Base-by-base conservation (phyloP, 202 grass and related monocot species). In the Elaeis oleifera region DNA sequence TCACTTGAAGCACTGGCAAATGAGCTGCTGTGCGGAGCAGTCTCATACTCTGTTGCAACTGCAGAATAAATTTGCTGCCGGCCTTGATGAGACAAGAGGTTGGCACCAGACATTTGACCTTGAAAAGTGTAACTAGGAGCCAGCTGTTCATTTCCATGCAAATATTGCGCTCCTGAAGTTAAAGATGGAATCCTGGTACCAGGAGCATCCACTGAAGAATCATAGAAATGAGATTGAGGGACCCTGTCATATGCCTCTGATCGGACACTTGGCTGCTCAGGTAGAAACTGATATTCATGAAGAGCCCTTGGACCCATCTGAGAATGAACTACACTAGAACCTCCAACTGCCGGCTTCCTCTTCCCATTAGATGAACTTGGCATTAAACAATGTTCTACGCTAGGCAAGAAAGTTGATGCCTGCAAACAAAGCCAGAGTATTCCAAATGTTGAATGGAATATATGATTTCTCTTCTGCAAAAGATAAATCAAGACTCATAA, bases 271-370 rank as follows among this genome's bases (percentile, higher is more conserved):
- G 92, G 72, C 60, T 89, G 84, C 62, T 92, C 82, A 17, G 88
- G 85, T 61, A 97, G 71, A 79, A 97, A 97, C 64, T 86, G 94
- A 23, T 92, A 89, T 55, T 92, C 88, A 53, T 65, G 84, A 64
- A 85, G 77, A 63, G 85, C 72, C 16, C 67, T 83, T 70, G 83
- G 72, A 62, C 83, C 73, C 75, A 71, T 58, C 65, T 77, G 84
- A 73, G 76, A 70, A 39, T 76, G 80, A 57, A 80, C 61, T 71
- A 62, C 73, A 69, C 83, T 73, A 18, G 77, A 81, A 71, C 69
- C 80, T 56, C 77, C 69, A 65, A 32, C 13, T 56, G 77, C 21
- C 22, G 56, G 71, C 63, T 99, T 99, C 59, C 78, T 76, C 49
- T 92, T 92, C 25, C 71, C 71, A 24, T 53, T 36, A 77, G 85